Conservation (phyloP, 768 basidiomycete genomes). For the Suillus subalutaceus region DNA sequence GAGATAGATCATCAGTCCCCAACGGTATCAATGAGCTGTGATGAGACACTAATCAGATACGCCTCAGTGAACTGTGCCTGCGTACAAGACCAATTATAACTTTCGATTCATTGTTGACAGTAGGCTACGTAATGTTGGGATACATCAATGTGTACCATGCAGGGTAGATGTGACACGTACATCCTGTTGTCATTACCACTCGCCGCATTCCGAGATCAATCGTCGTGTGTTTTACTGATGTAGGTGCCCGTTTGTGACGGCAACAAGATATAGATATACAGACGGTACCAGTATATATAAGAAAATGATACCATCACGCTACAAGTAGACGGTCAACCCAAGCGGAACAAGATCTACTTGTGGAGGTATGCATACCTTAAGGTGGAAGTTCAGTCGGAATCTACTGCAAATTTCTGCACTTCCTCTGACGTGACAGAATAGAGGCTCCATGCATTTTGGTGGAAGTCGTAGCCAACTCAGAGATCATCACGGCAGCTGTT, state of each 20-base stretch:
- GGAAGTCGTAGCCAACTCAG: not conserved
- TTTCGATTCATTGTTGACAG: slow-evolving; percentile 83
- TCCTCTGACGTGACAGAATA: slow-evolving; percentile 78
- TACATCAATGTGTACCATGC: not conserved
- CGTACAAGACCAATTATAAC: slow-evolving; percentile 19
- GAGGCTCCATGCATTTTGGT: slow-evolving; percentile 15
- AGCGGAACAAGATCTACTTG: not conserved
- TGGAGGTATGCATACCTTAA: not conserved
- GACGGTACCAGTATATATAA: slow-evolving; percentile 83
- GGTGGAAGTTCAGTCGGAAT: not conserved
- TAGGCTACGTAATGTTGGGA: not conserved
- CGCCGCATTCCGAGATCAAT: slow-evolving; percentile 91
- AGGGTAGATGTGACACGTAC: slow-evolving; percentile 48
- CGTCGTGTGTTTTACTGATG: slow-evolving; percentile 95
- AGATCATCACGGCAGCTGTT: not conserved
- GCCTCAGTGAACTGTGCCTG: not conserved
- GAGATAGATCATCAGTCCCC: slow-evolving; percentile 50
- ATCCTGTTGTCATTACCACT: slow-evolving; percentile 94
- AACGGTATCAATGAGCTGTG: slow-evolving; percentile 91
- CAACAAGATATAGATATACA: not conserved
- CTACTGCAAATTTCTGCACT: slow-evolving; percentile 95
- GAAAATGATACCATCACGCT: slow-evolving; percentile 70
- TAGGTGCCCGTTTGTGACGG: not conserved
- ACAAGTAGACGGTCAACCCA: slow-evolving; percentile 3
- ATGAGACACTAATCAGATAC: not conserved